A percentile compares a stretch with the other conserved stretches of the same genome.
phyloP scores from a whole-genome alignment of 768 basidiomycete genomes.

The Lyophyllum semitale region DNA sequence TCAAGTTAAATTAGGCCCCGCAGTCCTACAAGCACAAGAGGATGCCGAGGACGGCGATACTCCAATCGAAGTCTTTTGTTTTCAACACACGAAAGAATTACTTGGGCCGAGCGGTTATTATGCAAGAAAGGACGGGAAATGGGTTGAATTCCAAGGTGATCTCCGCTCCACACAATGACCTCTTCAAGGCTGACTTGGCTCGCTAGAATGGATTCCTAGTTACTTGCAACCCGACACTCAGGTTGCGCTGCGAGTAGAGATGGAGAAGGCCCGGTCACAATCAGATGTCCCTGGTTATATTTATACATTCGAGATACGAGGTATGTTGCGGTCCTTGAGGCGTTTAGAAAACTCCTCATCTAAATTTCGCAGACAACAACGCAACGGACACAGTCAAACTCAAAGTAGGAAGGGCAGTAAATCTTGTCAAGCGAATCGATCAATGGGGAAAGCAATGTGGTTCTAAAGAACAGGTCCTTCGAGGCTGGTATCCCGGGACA shows the following conservation, averaged over 20 bases:
- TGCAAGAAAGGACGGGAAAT: slow-evolving; percentile 48
- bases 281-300: slow-evolving; percentile 77
- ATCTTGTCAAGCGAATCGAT: slow-evolving; percentile 70
- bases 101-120: slow-evolving; percentile 46
- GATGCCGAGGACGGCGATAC: slow-evolving; percentile 29
- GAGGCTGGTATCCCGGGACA: slow-evolving; percentile 77
- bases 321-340: too few relatives aligned
- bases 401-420: slow-evolving; percentile 80
- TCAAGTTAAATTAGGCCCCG: slow-evolving; percentile 47
- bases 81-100: slow-evolving; percentile 62
- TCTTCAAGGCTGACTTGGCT: slow-evolving; percentile 11
- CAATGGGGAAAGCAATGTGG: slow-evolving; percentile 84
- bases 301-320: too few relatives aligned
- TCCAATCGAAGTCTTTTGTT: slow-evolving; percentile 54
- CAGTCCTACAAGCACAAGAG: slow-evolving; percentile 24
- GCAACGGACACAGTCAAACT: slow-evolving; percentile 56
- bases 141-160: slow-evolving; percentile 62
- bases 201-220: slow-evolving; percentile 66
- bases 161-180: not conserved
- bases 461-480: slow-evolving; percentile 75
- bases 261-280: slow-evolving; percentile 49
- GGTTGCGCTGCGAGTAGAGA: slow-evolving; percentile 47
- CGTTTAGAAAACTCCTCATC: too few relatives aligned
- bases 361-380: slow-evolving; percentile 16
- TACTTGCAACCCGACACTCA: slow-evolving; percentile 67